Percentiles rank a stretch among this genome's conserved stretches.
phyloP scores from a whole-genome alignment of 768 basidiomycete species.

The Tremella fuciformis region DNA sequence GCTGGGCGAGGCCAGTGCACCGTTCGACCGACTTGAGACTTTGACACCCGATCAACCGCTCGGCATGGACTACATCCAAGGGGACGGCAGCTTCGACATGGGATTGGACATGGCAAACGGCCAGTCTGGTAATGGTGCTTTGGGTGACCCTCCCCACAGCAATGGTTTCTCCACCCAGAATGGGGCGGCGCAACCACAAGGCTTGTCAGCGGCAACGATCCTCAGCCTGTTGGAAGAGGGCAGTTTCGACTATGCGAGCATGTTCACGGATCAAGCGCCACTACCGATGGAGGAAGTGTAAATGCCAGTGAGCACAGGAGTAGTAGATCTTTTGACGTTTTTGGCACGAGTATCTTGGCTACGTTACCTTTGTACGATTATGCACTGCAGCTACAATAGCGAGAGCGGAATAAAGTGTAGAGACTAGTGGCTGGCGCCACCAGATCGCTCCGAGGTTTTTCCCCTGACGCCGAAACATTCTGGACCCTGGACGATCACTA shows the following conservation, averaged over 20 bases:
- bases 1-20: constrained; percentile 35
- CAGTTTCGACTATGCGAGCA: constrained; percentile 46
- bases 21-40: constrained; percentile 39
- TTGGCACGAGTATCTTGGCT: no score
- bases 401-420: no score
- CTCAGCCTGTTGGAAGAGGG: constrained; percentile 49
- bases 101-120: no score
- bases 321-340: not conserved
- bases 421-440: no score
- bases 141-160: not conserved
- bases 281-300: constrained; percentile 16
- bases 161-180: not conserved
- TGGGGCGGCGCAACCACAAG: not conserved
- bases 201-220: constrained; percentile 50
- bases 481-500: no score
- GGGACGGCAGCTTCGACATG: not conserved
- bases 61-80: constrained; percentile 25
- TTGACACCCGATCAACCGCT: constrained; percentile 28
- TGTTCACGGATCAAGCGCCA: constrained; percentile 47
- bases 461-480: no score
- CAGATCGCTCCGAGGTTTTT: no score
- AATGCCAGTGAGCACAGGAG: not conserved
- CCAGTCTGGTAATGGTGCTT: no score
- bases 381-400: no score
- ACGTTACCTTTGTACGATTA: no score